phyloP scores from a whole-genome alignment of 1,284 basidiomycete species.

The Cutaneotrichosporon cavernicola region DNA sequence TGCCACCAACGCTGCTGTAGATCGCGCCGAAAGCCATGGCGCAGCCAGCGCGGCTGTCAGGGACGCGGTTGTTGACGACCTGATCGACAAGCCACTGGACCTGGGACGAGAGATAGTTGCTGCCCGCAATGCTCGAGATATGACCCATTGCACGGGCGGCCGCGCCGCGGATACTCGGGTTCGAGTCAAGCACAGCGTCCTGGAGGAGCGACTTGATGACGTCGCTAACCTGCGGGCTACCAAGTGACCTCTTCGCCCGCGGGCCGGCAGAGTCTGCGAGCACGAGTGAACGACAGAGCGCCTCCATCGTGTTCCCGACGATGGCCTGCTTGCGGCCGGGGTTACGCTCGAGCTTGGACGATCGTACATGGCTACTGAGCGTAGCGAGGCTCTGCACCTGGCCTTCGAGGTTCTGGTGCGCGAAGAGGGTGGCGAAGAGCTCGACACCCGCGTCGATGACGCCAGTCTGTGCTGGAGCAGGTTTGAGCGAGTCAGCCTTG shows the following conservation, averaged over 20 bases:
- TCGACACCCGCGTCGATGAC: conserved; percentile 87
- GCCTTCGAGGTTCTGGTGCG: conserved; percentile 70
- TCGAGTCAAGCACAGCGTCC: conserved; percentile 79
- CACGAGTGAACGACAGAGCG: conserved; percentile 71
- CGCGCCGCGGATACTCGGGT: conserved; percentile 70
- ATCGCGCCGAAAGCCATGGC: conserved; percentile 92
- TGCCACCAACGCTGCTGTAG: conserved; percentile 86
- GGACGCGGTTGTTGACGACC: conserved; percentile 94
- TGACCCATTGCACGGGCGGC: conserved; percentile 91
- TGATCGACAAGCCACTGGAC: conserved; percentile 91
- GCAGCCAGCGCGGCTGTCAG: conserved; percentile 88
- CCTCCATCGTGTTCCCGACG: conserved; percentile 76
- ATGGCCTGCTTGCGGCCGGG: conserved; percentile 85
- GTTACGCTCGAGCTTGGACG: conserved; percentile 82
- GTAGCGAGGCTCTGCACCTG: conserved; percentile 68
- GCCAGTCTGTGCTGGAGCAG: conserved; percentile 72
- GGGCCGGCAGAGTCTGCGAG: conserved; percentile 58
- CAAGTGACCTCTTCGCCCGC: conserved; percentile 68
- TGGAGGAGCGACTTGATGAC: conserved; percentile 71
- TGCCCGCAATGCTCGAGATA: conserved; percentile 78
- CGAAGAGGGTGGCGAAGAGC: conserved; percentile 76
- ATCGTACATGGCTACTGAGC: conserved; percentile 63
- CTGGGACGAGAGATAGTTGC: conserved; percentile 78
- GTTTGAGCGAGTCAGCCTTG: conserved; percentile 49
- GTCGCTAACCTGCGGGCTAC: conserved; percentile 66